Evolutionary conservation across 192 early-diverging fungal genomes (phyloP), one percentile per base, ranked within the genome.

Genomic region (Gamsiella multidivaricata): DNA sequence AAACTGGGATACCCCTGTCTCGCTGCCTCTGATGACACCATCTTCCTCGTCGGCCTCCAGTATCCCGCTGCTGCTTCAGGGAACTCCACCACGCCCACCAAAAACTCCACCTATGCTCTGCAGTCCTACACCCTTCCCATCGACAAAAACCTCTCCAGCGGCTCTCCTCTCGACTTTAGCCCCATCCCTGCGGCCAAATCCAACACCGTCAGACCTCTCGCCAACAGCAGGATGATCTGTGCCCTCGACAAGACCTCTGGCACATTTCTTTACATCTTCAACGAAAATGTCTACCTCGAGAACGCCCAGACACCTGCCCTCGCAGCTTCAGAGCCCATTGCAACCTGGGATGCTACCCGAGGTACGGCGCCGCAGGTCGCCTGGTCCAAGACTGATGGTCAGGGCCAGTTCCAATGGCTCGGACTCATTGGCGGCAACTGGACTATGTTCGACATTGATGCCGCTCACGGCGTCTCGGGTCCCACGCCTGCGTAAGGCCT

Each of bases 1-100:
- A 43, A 56, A 17, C 61, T 78, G 47, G 74, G 74, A 64, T 78
- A 69, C 49, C 74, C 74, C n/a, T 78, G 74, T 23, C 33, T 78
- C 20, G 74, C 74, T 7, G 51, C 59, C 6, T 43, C 42, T 3
- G 32, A 63, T 15, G 32, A 17, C 22, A 37, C 54, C 9, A 36
- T 63, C 20, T 45, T 54, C 14, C 54, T 78, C 39, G 74, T 69
- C 20, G 74, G 74, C 14, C 74, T 78, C 37, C 47, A 58, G 25
- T 65, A 53, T 36, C 33, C 29, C 51, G 14, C 52, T 31, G n/a
- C n/a, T n/a, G 9, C 57, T 22, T 0, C 49, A n/a, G n/a, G 6
- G 20, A 39, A 42, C 20, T 34, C 8, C 33, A 32, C 39, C 20
- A 25, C 66, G 4, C 32, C 41, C 23, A 22, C 49, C 39, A 18